A percentile compares a stretch with the other conserved stretches of the same genome.
phyloP scores from a whole-genome alignment of 1,139 yeast species.

The Ashbya aceris region DNA sequence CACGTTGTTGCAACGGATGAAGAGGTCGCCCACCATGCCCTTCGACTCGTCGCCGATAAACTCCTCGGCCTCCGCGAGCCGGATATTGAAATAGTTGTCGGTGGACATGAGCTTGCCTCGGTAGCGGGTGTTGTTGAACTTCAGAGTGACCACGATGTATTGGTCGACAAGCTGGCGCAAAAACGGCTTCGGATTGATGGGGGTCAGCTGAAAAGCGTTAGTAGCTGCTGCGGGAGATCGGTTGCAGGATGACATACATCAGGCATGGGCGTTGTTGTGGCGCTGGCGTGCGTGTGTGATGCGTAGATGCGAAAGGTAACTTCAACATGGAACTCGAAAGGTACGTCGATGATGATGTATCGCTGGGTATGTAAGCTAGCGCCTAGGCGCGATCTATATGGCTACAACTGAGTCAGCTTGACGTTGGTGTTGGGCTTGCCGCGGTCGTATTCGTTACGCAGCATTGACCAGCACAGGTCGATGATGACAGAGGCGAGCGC shows the following conservation, averaged over 20 bases:
- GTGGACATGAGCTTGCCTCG: slow-evolving; percentile 70
- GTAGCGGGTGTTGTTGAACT: slow-evolving; percentile 91
- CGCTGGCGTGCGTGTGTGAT: not conserved
- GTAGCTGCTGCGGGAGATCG: slow-evolving; percentile 1
- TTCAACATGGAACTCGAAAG: too few relatives aligned
- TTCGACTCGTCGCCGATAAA: slow-evolving; percentile 42
- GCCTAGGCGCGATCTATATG: not conserved
- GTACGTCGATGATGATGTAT: too few relatives aligned
- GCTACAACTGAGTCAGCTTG: slow-evolving; percentile 30
- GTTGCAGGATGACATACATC: not conserved
- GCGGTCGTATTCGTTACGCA: slow-evolving; percentile 58
- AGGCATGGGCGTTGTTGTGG: slow-evolving; percentile 1
- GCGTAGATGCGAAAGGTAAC: not conserved
- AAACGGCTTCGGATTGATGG: slow-evolving; percentile 86
- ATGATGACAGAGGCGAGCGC: slow-evolving; percentile 61
- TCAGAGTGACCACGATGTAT: slow-evolving; percentile 72
- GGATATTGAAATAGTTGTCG: slow-evolving; percentile 89
- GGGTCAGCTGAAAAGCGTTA: slow-evolving; percentile 43
- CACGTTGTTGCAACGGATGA: slow-evolving; percentile 78
- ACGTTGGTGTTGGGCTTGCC: slow-evolving; percentile 22
- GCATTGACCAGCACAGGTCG: slow-evolving; percentile 77
- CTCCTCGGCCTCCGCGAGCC: slow-evolving; percentile 64
- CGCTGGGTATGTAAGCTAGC: too few relatives aligned
- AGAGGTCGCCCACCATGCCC: slow-evolving; percentile 68
- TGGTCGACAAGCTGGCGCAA: slow-evolving; percentile 64